Evolutionary conservation across 345 rosid species (phyloP), one percentile per base, ranked within the genome.

Genomic region (Theobroma cacao): DNA sequence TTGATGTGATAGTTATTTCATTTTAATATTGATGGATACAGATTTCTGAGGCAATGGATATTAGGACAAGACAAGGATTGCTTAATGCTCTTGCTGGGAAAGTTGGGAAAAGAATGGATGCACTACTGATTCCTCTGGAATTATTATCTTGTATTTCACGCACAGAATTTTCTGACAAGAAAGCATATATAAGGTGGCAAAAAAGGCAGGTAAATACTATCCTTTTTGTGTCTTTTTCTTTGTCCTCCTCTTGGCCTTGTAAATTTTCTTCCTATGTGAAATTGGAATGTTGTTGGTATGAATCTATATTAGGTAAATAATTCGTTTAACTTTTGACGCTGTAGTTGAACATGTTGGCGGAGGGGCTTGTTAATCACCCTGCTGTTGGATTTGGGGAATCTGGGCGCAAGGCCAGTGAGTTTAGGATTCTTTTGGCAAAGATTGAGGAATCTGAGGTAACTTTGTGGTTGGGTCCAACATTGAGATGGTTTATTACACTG

Each of bases 361-460:
- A 96, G 88, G 99, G 98, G 77, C 95, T 96, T 85, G 80, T 92
- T 84, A 94, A 96, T 86, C 87, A 92, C 81, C 91, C 97, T 3
- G 94, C 83, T 62, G 97, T 92, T 88, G 98, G 98, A 77, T 96
- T 96, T 82, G 91, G 91, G 78, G 99, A 96, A 88, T 91, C 94
- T 76, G 97, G 94, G 78, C 84, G 91, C 64, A 96, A 92, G 82
- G 89, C 83, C 13, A 91, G 82, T 64, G 97, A 91, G 77, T 85
- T 96, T 84, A 88, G 95, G 90, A 88, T 80, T 87, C 92, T 94
- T 81, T 81, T 96, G 89, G 91, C 90, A 65, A 94, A 91, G 85
- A 91, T 96, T 80, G 99, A 96, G 87, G 98, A 96, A 83, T 91
- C 99, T 79, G 99, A 96, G 98, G 99, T 96, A 77, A 41, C 70